Percentiles rank a stretch among this genome's conserved stretches.
These are phyloP conservation scores for Ramularia endophylla DNA, from an alignment of 2,329 filamentous ascomycete species.

Conservation along the genomic window DNA sequence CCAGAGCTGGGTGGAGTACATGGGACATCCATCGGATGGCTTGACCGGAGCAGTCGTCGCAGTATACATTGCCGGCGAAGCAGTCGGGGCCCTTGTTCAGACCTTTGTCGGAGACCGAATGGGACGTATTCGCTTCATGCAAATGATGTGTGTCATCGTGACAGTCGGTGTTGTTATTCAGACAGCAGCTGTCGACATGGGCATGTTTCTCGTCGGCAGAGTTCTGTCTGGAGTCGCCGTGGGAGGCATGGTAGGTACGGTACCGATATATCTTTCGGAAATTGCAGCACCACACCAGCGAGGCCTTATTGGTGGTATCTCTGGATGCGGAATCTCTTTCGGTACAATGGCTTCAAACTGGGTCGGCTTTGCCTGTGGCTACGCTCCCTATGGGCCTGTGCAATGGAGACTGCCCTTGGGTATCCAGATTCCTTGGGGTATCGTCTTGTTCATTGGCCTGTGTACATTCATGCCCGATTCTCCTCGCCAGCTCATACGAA, in stretches of 20 bases:
- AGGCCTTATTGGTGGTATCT: conserved; percentile 47
- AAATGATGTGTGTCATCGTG: conserved; percentile 48
- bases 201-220: conserved; percentile 28
- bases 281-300: conserved; percentile 42
- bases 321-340: conserved; percentile 49
- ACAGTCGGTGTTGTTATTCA: conserved; percentile 51
- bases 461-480: conserved; percentile 53
- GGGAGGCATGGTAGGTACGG: conserved; percentile 37
- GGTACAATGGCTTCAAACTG: conserved; percentile 54
- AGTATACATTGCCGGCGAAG: conserved; percentile 55
- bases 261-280: conserved; percentile 52
- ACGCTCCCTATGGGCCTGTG: conserved; percentile 46
- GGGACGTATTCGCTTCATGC: conserved; percentile 33
- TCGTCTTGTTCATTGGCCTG: conserved; percentile 50
- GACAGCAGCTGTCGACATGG: conserved; percentile 46
- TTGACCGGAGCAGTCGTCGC: conserved; percentile 53
- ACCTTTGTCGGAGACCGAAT: conserved; percentile 48
- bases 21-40: conserved; percentile 49
- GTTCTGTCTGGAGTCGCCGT: conserved; percentile 27
- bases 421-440: conserved; percentile 52
- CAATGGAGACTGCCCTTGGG: conserved; percentile 53
- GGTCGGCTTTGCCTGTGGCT: conserved; percentile 52
- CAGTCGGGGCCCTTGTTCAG: conserved; percentile 46
- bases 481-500: conserved; percentile 48
- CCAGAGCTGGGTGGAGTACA: conserved; percentile 55